These are phyloP conservation scores for Aspergillus neoniger DNA, from an alignment of 2,329 filamentous ascomycete genomes.

Conservation along the genomic window DNA sequence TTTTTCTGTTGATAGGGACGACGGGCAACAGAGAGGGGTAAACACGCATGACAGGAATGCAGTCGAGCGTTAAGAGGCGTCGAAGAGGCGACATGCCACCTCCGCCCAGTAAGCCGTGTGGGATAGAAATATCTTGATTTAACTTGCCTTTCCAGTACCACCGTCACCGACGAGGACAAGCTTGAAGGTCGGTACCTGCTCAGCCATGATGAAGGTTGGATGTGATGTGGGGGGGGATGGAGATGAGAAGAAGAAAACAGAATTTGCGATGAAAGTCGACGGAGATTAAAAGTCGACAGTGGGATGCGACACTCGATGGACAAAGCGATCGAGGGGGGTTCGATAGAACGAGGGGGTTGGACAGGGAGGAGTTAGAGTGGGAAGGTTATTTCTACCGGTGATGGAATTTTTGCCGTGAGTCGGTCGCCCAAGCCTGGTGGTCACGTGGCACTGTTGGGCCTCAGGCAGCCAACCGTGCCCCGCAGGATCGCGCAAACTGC, in stretches of 20 bases:
- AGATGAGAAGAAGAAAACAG: conserved; percentile 16
- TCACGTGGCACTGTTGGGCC: conserved; percentile 21
- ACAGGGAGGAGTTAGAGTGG: conserved; percentile 32
- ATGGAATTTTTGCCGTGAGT: conserved; percentile 32
- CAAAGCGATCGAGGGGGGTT: conserved; percentile 18
- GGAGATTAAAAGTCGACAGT: conserved; percentile 23
- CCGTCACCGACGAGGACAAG: conserved; percentile 99
- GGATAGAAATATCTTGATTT: conserved; percentile 7
- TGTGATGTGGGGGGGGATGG: conserved; percentile 15
- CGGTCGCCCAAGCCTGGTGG: conserved; percentile 22
- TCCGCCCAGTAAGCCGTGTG: neutral
- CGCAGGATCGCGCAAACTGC: conserved; percentile 13
- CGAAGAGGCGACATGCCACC: neutral
- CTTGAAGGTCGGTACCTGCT: conserved; percentile 85
- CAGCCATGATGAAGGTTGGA: conserved; percentile 60
- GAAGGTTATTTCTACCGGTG: conserved; percentile 26
- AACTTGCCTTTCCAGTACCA: conserved; percentile 95
- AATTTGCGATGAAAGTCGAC: conserved; percentile 6
- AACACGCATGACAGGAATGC: conserved; percentile 14
- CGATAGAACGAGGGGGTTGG: conserved; percentile 22
- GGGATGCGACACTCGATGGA: conserved; percentile 26
- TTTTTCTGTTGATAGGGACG: conserved; percentile 28
- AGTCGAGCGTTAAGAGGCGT: neutral
- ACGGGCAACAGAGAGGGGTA: conserved; percentile 20
- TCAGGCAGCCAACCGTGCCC: conserved; percentile 24